Percentiles rank a stretch among this genome's conserved stretches.
phyloP scores from a whole-genome alignment of 2,329 filamentous ascomycete species.

The Neoarthrinium moseri region DNA sequence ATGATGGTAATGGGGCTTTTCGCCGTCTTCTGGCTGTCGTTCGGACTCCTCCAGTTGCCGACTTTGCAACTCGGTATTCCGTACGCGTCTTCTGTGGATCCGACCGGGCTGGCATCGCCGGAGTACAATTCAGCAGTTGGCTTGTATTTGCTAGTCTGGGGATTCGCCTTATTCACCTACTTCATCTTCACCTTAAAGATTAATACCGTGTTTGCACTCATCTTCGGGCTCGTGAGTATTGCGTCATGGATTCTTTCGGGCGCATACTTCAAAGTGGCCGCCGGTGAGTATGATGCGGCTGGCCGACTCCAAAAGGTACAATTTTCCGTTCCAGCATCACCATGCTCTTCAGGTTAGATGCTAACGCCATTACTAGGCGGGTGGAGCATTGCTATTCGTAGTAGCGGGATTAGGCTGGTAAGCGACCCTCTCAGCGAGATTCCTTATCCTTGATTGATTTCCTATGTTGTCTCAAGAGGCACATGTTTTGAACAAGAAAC shows the following conservation, averaged over 20 bases:
- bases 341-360: not conserved
- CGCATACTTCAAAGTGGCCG: slow-evolving; percentile 47
- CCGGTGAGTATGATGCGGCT: slow-evolving; percentile 40
- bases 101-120: slow-evolving; percentile 38
- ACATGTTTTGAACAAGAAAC: too few relatives aligned
- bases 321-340: not conserved
- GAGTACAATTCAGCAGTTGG: slow-evolving; percentile 49
- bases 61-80: slow-evolving; percentile 43
- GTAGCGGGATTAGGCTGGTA: not conserved
- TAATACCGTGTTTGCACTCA: slow-evolving; percentile 46
- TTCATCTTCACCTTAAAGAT: slow-evolving; percentile 50
- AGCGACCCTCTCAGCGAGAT: too few relatives aligned
- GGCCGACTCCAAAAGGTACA: not conserved
- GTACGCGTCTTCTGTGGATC: slow-evolving; percentile 40
- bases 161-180: slow-evolving; percentile 49
- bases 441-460: too few relatives aligned
- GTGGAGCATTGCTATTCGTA: not conserved
- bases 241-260: slow-evolving; percentile 44
- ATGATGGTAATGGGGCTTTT: too few relatives aligned
- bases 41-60: slow-evolving; percentile 49
- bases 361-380: not conserved
- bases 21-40: slow-evolving; percentile 54
- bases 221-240: slow-evolving; percentile 45
- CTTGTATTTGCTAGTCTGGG: slow-evolving; percentile 51
- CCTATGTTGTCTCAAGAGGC: too few relatives aligned